Conservation (phyloP, 176 grass and related monocot genomes). For the Rhynchospora breviuscula region DNA sequence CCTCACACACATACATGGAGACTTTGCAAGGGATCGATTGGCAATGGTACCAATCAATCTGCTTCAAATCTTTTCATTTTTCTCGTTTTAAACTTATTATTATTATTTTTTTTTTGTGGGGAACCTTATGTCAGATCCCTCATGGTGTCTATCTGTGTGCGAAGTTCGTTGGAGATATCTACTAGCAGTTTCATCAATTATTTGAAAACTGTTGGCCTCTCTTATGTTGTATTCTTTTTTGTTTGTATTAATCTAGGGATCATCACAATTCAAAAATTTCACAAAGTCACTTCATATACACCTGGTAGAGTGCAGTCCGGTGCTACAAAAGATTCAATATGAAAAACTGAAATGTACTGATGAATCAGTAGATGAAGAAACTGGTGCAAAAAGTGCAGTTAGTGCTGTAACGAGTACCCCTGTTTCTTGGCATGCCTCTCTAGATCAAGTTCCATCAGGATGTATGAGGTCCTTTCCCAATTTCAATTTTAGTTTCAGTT, state of each 20-base stretch:
- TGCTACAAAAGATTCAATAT: slow-evolving; percentile 72
- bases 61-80: too few species aligned
- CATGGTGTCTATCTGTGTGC: not conserved
- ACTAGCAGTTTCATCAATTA: not conserved
- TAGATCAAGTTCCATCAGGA: slow-evolving; percentile 93
- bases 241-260: slow-evolving; percentile 45
- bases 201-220: not conserved
- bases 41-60: too few species aligned
- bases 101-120: not conserved
- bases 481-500: slow-evolving; percentile 25
- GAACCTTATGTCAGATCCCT: not conserved
- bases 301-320: slow-evolving; percentile 86
- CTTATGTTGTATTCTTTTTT: slow-evolving; percentile 17
- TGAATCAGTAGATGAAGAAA: slow-evolving; percentile 29
- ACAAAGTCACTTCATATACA: slow-evolving; percentile 71
- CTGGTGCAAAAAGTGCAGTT: slow-evolving; percentile 45
- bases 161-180: not conserved
- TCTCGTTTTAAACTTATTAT: too few species aligned
- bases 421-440: slow-evolving; percentile 63
- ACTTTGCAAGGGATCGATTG: too few species aligned
- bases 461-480: slow-evolving; percentile 45
- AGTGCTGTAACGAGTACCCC: slow-evolving; percentile 58
- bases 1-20: too few species aligned
- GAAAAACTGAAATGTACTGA: slow-evolving; percentile 68
- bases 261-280: slow-evolving; percentile 71